A percentile compares a stretch with the other conserved stretches of the same genome.
These are phyloP conservation scores for Euphorbia tirucalli DNA, from an alignment of 345 rosid species.

Conservation along the genomic window DNA sequence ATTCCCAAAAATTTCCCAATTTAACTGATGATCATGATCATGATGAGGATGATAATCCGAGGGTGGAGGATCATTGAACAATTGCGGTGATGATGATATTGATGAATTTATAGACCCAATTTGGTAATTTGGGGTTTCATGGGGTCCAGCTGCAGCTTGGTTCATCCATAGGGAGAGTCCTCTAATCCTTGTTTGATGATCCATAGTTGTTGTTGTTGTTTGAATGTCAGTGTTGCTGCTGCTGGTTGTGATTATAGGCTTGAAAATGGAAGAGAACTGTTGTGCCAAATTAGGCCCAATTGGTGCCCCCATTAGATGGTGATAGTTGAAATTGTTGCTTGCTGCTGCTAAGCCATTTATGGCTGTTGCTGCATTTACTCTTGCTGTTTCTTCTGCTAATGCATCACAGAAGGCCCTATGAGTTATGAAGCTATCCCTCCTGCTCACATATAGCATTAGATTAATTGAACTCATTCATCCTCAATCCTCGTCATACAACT, in stretches of 20 bases:
- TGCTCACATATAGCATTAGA: conserved; percentile 38
- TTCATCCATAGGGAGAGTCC: conserved; percentile 47
- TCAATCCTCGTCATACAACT: too few relatives aligned
- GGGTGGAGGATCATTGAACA: conserved; percentile 29
- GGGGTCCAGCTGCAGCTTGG: conserved; percentile 36
- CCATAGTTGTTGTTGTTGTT: conserved; percentile 3
- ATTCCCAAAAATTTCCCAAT: conserved; percentile 47
- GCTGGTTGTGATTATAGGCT: conserved; percentile 27
- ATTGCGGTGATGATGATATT: conserved; percentile 18
- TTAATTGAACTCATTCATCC: too few relatives aligned
- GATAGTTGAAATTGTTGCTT: conserved; percentile 32
- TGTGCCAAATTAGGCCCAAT: conserved; percentile 40
- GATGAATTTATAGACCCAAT: conserved; percentile 23
- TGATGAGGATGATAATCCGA: conserved; percentile 27
- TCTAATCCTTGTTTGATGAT: conserved; percentile 26
- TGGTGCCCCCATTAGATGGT: conserved; percentile 54
- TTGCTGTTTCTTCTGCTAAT: conserved; percentile 90
- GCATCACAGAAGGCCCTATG: conserved; percentile 99
- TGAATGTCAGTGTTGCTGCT: not conserved
- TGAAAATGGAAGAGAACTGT: conserved; percentile 50
- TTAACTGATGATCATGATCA: too few relatives aligned
- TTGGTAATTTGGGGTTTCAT: conserved; percentile 24
- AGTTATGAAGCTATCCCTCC: conserved; percentile 92
- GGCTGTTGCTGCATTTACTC: conserved; percentile 70
- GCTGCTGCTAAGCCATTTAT: conserved; percentile 31